These are phyloP conservation scores for Myriosclerotinia duriaeana DNA, from an alignment of 2,329 filamentous ascomycete genomes.

Conservation along the genomic window DNA sequence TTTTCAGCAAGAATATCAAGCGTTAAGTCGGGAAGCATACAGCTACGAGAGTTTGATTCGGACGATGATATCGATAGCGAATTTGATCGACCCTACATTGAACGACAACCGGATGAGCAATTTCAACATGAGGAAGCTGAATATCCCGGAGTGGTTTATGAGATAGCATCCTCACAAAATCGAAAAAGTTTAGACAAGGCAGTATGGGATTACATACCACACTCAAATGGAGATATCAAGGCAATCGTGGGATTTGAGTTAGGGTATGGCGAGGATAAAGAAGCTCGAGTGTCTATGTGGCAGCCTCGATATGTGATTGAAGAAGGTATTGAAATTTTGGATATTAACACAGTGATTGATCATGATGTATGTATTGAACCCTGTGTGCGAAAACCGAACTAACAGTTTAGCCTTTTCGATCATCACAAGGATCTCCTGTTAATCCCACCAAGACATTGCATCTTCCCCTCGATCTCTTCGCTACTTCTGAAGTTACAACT, in stretches of 20 bases:
- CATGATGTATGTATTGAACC: neutral
- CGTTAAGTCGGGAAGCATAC: neutral
- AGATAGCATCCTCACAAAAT: constrained; percentile 28
- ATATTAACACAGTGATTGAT: neutral
- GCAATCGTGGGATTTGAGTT: constrained; percentile 29
- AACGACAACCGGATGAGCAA: constrained; percentile 25
- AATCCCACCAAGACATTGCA: neutral
- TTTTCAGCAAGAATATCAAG: neutral
- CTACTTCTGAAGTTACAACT: neutral
- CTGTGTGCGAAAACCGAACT: neutral
- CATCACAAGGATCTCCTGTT: neutral
- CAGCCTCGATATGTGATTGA: neutral
- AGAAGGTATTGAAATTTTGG: neutral
- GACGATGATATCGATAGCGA: neutral
- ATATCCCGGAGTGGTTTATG: constrained; percentile 29
- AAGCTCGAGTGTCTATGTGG: constrained; percentile 28
- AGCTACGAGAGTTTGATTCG: neutral
- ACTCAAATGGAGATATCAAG: constrained; percentile 26
- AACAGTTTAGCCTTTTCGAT: neutral
- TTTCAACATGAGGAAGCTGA: constrained; percentile 27
- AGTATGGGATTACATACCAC: constrained; percentile 28
- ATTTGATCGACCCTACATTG: neutral
- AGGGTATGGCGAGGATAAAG: constrained; percentile 27
- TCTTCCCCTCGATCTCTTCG: neutral
- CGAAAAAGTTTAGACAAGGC: constrained; percentile 25